Evolutionary conservation across 305 asterid species (phyloP).

Genomic region (Fraxinus velutina): DNA sequence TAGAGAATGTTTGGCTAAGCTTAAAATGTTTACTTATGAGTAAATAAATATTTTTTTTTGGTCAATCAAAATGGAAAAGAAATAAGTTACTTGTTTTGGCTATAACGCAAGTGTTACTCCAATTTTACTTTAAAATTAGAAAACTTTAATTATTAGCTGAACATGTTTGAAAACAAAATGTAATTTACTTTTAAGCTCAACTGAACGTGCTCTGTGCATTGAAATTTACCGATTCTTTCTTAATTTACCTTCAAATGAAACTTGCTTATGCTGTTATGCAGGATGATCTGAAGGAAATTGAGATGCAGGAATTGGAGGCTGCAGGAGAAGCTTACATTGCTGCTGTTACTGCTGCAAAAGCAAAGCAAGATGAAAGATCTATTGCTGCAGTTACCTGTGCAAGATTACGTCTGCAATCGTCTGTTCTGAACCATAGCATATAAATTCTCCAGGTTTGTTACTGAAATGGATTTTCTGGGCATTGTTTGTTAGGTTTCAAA

Average conservation of each 20-base stretch:
- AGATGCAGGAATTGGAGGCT: slow-evolving; percentile 59
- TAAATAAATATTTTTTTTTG: not conserved
- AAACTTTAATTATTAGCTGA: not conserved
- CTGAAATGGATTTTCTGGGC: slow-evolving; percentile 4
- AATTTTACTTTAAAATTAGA: not conserved
- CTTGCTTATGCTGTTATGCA: slow-evolving; percentile 40
- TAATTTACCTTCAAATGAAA: slow-evolving; percentile 11
- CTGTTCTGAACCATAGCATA: slow-evolving; percentile 38
- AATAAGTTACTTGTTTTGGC: not conserved
- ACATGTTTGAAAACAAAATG: not conserved
- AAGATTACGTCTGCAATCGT: slow-evolving; percentile 64
- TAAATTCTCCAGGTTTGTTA: slow-evolving; percentile 12
- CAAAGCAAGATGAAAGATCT: slow-evolving; percentile 65
- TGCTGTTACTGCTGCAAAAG: slow-evolving; percentile 72
- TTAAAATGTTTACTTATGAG: not conserved
- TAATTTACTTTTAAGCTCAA: not conserved
- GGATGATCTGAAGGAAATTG: slow-evolving; percentile 51
- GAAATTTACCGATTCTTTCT: not conserved
- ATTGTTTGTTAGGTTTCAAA: slow-evolving; percentile 6
- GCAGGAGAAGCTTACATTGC: slow-evolving; percentile 72
- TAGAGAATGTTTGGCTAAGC: not conserved
- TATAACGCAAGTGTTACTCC: not conserved
- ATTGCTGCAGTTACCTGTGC: slow-evolving; percentile 71
- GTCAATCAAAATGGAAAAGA: not conserved
- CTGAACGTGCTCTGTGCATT: not conserved